A percentile compares a stretch with the other conserved stretches of the same genome.
Evolutionary conservation across 2,329 filamentous ascomycete genomes (phyloP).

Genomic region (Penicillium sp.): DNA sequence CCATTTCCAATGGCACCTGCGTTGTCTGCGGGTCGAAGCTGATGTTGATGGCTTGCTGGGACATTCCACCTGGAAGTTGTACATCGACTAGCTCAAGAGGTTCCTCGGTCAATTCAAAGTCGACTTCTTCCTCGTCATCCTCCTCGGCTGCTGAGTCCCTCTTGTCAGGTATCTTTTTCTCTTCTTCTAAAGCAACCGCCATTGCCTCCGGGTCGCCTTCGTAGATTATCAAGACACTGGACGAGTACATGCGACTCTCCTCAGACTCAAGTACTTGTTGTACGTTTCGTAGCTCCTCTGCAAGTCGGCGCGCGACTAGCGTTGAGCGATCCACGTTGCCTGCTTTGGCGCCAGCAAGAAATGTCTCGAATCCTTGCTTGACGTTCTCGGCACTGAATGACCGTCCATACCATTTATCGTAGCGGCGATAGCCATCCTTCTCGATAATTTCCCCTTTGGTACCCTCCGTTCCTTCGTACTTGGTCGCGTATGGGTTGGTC

Average conservation of each 20-base stretch:
- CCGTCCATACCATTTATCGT: slow-evolving; percentile 64
- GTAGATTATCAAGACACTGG: slow-evolving; percentile 62
- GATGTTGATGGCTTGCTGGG: slow-evolving; percentile 33
- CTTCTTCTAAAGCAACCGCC: slow-evolving; percentile 45
- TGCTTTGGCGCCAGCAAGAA: slow-evolving; percentile 47
- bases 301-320: slow-evolving; percentile 40
- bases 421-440: slow-evolving; percentile 53
- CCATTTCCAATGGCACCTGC: slow-evolving; percentile 44
- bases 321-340: slow-evolving; percentile 43
- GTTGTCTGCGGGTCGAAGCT: slow-evolving; percentile 36
- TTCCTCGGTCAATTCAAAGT: slow-evolving; percentile 30
- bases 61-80: slow-evolving; percentile 28
- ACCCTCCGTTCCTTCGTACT: slow-evolving; percentile 48
- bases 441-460: slow-evolving; percentile 41
- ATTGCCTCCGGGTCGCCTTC: slow-evolving; percentile 59
- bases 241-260: slow-evolving; percentile 64
- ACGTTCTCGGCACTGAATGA: slow-evolving; percentile 54
- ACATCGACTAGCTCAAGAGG: slow-evolving; percentile 31
- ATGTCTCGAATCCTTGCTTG: slow-evolving; percentile 55
- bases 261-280: slow-evolving; percentile 50
- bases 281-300: slow-evolving; percentile 42
- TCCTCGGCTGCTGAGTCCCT: slow-evolving; percentile 27
- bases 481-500: slow-evolving; percentile 33
- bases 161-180: slow-evolving; percentile 35
- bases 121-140: slow-evolving; percentile 28